Evolutionary conservation across 345 rosid species (phyloP).

Genomic region (Angophora floribunda): DNA sequence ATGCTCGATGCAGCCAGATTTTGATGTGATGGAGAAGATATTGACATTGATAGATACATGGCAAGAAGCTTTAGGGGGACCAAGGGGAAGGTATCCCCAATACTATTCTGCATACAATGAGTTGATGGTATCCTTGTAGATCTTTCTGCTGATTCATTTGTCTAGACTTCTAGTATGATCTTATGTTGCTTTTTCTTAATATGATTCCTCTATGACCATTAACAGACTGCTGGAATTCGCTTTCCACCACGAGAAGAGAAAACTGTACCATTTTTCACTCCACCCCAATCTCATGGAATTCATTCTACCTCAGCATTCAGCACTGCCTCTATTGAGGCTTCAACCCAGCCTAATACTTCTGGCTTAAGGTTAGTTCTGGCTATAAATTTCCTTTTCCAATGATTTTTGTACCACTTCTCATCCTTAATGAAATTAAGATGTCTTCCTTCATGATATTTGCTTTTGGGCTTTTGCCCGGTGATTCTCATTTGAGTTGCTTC

Average conservation of each 20-base stretch:
- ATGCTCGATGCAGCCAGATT: conserved; percentile 66
- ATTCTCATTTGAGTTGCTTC: neutral
- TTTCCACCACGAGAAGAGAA: conserved; percentile 83
- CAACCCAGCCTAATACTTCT: conserved; percentile 67
- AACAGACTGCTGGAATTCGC: conserved; percentile 68
- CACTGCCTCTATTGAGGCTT: conserved; percentile 73
- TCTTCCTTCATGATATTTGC: neutral
- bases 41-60: conserved; percentile 51
- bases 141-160: neutral
- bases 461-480: neutral
- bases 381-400: neutral
- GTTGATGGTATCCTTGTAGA: conserved; percentile 40
- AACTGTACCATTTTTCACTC: conserved; percentile 81
- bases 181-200: neutral
- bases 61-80: conserved; percentile 88
- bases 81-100: conserved; percentile 75
- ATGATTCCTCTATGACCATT: neutral
- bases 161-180: neutral
- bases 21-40: conserved; percentile 86
- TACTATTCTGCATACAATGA: conserved; percentile 77
- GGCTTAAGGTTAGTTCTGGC: conserved; percentile 47
- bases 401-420: neutral
- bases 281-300: conserved; percentile 72
- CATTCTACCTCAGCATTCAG: conserved; percentile 41
- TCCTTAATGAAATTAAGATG: neutral